Evolutionary conservation across 371 early-diverging fungal genomes (phyloP), one percentile per base, ranked within the genome.

Genomic region (Nematocida major): DNA sequence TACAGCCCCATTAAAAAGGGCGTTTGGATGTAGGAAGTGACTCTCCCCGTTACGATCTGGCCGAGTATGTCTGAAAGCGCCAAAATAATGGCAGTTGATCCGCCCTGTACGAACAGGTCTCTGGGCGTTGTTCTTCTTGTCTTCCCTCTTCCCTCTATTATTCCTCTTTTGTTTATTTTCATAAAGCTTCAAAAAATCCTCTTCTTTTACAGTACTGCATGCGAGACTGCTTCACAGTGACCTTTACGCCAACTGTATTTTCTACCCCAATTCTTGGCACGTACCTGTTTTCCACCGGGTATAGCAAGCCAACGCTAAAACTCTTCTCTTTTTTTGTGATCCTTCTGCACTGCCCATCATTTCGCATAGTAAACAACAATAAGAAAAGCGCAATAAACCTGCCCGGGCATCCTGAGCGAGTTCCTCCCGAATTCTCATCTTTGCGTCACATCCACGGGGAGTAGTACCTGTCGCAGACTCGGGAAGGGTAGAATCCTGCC

Each of bases 151-250:
- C 34, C 36, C n/a, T 40, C 76, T n/a, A 73, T 73, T 61, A 73
- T 36, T 50, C 76, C 76, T 63, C 62, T 68, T 22, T 51, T 62
- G 24, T 39, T 69, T 34, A 51, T 54, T 68, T 40, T 54, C 59
- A 73, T 69, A 63, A 51, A 32, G 76, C 76, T 73, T 73, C 76
- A 73, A 73, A 73, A 73, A 73, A 38, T 48, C 76, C 76, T 38
- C 76, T 61, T 50, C 47, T 63, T 73, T 73, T 73, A 48, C 66
- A 73, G 22, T 59, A 63, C 40, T 54, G 30, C 9, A 73, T 30
- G 36, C 45, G 26, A 3, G 36, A 49, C 32, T 30, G 15, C 40
- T 47, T 61, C 4, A 73, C 76, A 18, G 63, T 20, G 18, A 73
- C 76, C 49, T 49, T 63, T 15, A 50, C 39, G 15, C 76, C 76